Base-by-base conservation (phyloP, 176 grass and related monocot species). In the Bromus sterilis region DNA sequence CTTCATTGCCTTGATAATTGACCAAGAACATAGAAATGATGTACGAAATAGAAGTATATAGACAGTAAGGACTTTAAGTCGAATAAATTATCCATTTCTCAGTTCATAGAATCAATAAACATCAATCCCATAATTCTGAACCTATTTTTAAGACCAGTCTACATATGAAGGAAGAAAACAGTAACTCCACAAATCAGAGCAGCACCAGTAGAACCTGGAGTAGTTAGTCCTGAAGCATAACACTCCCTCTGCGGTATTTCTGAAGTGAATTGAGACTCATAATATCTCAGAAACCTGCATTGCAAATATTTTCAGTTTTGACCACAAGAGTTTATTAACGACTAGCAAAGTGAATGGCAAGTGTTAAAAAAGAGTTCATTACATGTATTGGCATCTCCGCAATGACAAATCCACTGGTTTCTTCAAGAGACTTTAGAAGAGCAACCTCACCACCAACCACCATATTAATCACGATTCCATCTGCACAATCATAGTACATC, bases 341-440 rank as follows among this genome's bases (percentile, higher is more conserved):
- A n/a, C 11, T 61, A 59, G 65, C 37, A 41, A 83, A 75, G 71
- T 3, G 5, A 23, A 40, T 33, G 21, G 64, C 31, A 49, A 20
- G 44, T 75, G 48, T 44, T 46, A 46, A 44, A 16, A 16, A 71
- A 44, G 33, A 83, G 76, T 86, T 90, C 60, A 95, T 87, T 85
- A 98, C 96, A 77, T 94, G 91, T 93, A 98, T 98, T 31, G 93
- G 96, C 96, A 98, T 98, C 82, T 98, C 96, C 2, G 89, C 87
- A 83, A 98, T 93, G 20, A 93, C 44, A 26, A 98, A 77, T 46
- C 89, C 86, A 86, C 82, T 90, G 80, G 5, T 86, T 67, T 98
- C 96, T 85, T 98, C 96, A n/a, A 95, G 73, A 73, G 81, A 89
- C 84, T 84, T 95, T 1, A 98, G 91, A 69, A 78, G 72, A 51